Base-by-base conservation (phyloP, 1,284 basidiomycete species). In the Malassezia brasiliensis region DNA sequence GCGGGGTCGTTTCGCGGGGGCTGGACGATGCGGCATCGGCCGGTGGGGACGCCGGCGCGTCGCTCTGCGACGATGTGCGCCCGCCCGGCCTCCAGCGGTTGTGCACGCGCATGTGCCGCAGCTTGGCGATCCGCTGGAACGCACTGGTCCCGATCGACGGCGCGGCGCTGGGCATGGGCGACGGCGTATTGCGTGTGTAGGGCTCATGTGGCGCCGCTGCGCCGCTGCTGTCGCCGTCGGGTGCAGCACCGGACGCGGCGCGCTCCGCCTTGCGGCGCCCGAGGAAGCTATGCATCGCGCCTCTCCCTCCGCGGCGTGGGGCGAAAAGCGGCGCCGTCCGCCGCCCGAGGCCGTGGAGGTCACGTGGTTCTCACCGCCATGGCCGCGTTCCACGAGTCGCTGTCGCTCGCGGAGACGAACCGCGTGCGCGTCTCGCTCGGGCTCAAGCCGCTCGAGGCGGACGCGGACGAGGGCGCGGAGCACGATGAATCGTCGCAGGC, bases 341-440 rank as follows among this genome's bases (percentile, higher is more conserved):
- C 40, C 42, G 42, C 42, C 42, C 42, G 42, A 30, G 42, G 1
- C 30, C 5, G 42, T 52, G 49, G 37, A 40, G 17, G 36, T 48
- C n/a, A 34, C 31, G 37, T 50, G 40, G 3, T 25, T 14, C 28
- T 9, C 17, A 20, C 34, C 22, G 42, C 47, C 58, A 72, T 72
- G 69, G 65, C 65, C 56, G 68, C 64, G 59, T 72, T 72, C 57
- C 63, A 64, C 25, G 85, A 90, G 76, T 85, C 86, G 74, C 85
- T 94, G 74, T 85, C 87, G 65, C 82, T 98, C 73, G 91, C 96
- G 75, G 94, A 98, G 81, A 96, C 91, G 52, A 96, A 96, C 81
- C 90, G 87, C 77, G 88, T 96, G 74, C 89, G 94, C 78, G 83
- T 94, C 61, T 86, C 85, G 8, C 82, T 96, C 41, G 94, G 94